These are phyloP conservation scores for Inosperma sp. DNA, from an alignment of 768 basidiomycete species.

Conservation along the genomic window DNA sequence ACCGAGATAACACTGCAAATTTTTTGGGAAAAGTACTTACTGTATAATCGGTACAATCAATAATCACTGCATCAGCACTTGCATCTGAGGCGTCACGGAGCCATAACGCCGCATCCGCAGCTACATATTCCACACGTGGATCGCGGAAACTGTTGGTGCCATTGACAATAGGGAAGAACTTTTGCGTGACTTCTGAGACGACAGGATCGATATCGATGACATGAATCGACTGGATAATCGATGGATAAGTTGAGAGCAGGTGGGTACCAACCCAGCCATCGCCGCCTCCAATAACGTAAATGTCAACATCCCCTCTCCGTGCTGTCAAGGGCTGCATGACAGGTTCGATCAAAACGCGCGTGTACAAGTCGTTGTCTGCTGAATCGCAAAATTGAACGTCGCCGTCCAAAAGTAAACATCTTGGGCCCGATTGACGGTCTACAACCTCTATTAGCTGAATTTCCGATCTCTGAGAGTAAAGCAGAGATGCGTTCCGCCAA, in stretches of 20 bases:
- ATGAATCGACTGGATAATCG: neutral
- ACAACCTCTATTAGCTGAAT: neutral
- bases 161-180: neutral
- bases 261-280: neutral
- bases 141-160: neutral
- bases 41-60: slow-evolving; percentile 1
- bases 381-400: slow-evolving; percentile 1
- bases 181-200: neutral
- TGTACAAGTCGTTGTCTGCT: neutral
- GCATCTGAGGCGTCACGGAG: neutral
- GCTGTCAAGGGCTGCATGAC: neutral
- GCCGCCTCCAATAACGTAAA: neutral
- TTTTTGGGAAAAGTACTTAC: neutral
- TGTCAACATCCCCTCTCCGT: neutral
- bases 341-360: neutral
- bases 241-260: neutral
- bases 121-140: neutral
- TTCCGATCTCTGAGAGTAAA: neutral
- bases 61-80: neutral
- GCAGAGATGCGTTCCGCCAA: neutral
- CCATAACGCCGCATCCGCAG: neutral
- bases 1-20: neutral
- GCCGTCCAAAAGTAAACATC: neutral
- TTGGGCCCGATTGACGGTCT: neutral
- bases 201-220: slow-evolving; percentile 1